These are phyloP conservation scores for Asterionellopsis glacialis DNA, from an alignment of 108 stramenopile genomes.

Conservation along the genomic window DNA sequence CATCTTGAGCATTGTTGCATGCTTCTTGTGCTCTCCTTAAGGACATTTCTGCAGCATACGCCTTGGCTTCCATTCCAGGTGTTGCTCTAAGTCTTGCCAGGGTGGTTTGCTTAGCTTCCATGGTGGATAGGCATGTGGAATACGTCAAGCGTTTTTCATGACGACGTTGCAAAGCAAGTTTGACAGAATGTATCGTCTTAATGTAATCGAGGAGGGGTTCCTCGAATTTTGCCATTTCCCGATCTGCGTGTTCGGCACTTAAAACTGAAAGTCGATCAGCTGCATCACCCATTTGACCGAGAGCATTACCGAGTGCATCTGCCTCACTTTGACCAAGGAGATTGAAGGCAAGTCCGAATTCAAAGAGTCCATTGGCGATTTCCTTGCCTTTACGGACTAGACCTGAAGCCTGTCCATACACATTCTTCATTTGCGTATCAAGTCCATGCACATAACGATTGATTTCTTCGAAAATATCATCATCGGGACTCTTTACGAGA, in stretches of 20 bases:
- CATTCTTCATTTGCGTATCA: slow-evolving; percentile 89
- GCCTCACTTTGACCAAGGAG: slow-evolving; percentile 91
- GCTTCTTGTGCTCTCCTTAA: slow-evolving; percentile 71
- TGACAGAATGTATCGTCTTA: slow-evolving; percentile 90
- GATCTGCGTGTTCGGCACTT: slow-evolving; percentile 79
- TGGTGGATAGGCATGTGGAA: slow-evolving; percentile 66
- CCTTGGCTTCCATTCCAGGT: slow-evolving; percentile 82
- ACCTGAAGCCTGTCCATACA: slow-evolving; percentile 81
- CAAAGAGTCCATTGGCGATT: slow-evolving; percentile 90
- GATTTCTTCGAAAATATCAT: slow-evolving; percentile 91
- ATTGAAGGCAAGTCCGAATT: slow-evolving; percentile 96
- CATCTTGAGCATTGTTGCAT: slow-evolving; percentile 68
- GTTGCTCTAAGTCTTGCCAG: slow-evolving; percentile 61
- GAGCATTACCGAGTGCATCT: slow-evolving; percentile 78
- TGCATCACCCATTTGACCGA: slow-evolving; percentile 80
- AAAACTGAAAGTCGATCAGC: slow-evolving; percentile 78
- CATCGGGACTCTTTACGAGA: slow-evolving; percentile 79
- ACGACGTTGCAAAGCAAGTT: slow-evolving; percentile 83
- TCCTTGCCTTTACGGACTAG: slow-evolving; percentile 92
- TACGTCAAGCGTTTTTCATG: slow-evolving; percentile 87
- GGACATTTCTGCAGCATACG: slow-evolving; percentile 79
- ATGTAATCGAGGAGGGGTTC: slow-evolving; percentile 95
- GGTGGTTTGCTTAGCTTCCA: slow-evolving; percentile 59
- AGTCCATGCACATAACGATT: slow-evolving; percentile 85
- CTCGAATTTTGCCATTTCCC: slow-evolving; percentile 84